Evolutionary conservation across 129 eudicot genomes (phyloP), one percentile per base, ranked within the genome.

Genomic region (Lactuca sativa): DNA sequence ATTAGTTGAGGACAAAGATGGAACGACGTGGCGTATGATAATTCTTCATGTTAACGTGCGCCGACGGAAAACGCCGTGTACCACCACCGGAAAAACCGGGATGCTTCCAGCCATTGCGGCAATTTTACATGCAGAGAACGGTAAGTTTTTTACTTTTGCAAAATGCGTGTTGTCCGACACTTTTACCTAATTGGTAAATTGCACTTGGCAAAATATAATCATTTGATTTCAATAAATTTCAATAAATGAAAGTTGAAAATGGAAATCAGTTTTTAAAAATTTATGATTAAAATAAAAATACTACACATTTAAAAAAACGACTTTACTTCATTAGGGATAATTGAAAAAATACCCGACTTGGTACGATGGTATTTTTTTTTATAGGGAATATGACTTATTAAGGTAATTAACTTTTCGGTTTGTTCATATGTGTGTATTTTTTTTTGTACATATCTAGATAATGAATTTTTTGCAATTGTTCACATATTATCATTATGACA

Each of bases 21-120:
- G 61, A 6, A 16, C 33, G 73, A 73, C 74, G 80, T 73, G 82
- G 77, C 77, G 77, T 21, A 18, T 47, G 17, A 44, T 64, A 47
- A 57, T 77, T 77, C 71, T 4, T 69, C 33, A 34, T 21, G 69
- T 43, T 67, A 67, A 67, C 33, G 62, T 67, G 80, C 68, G 40
- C 64, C 41, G 11, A 21, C 34, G 31, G n/a, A 38, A 53, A 30
- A 13, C 55, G 62, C 62, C 64, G 74, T 49, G 47, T 31, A 5
- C 51, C 58, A 14, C 13, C 37, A 59, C 57, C 75, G 81, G 81
- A 55, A 33, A 55, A 18, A 12, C 3, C 14, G 74, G 31, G 73
- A 13, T 74, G 44, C 17, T 56, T 71, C 55, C 17, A 73, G 71
- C 30, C 44, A 62, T 73, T 43, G 56, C 61, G 49, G 64, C 33